Conservation (phyloP, 2,329 filamentous ascomycete species). For the Monilinia vaccinii-corymbosi region DNA sequence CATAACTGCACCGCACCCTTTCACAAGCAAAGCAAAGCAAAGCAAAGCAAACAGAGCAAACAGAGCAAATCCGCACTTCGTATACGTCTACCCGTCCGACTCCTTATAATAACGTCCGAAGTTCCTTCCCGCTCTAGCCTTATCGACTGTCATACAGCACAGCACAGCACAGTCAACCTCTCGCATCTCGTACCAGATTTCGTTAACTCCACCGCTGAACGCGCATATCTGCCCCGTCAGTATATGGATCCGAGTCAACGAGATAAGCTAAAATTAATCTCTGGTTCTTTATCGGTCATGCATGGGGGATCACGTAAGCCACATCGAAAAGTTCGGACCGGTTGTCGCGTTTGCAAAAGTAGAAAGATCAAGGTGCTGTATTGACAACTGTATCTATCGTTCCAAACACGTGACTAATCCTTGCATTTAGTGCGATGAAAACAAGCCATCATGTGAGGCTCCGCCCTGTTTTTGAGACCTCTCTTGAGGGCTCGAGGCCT, state of each 20-base stretch:
- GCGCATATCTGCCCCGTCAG: no score
- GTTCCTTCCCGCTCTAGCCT: no score
- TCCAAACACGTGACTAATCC: not conserved
- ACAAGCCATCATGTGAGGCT: constrained; percentile 29
- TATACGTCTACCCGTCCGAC: no score
- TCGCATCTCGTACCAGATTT: not conserved
- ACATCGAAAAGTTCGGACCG: constrained; percentile 31
- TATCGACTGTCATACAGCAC: no score
- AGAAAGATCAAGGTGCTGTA: constrained; percentile 38
- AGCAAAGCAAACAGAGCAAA: no score
- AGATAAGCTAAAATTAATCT: not conserved
- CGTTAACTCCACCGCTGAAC: not conserved
- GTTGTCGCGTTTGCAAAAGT: constrained; percentile 33
- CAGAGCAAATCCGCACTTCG: no score
- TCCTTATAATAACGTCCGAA: no score
- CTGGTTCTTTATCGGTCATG: not conserved
- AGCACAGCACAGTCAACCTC: not conserved
- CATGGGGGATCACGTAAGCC: constrained; percentile 7
- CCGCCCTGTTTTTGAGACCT: no score
- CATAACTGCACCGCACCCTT: no score
- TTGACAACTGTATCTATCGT: no score
- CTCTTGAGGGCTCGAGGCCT: no score
- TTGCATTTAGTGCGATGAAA: constrained; percentile 33
- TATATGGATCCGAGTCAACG: not conserved
- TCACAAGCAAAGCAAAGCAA: no score